These are phyloP conservation scores for Auricularia heimuer DNA, from an alignment of 768 basidiomycete genomes.

Conservation along the genomic window DNA sequence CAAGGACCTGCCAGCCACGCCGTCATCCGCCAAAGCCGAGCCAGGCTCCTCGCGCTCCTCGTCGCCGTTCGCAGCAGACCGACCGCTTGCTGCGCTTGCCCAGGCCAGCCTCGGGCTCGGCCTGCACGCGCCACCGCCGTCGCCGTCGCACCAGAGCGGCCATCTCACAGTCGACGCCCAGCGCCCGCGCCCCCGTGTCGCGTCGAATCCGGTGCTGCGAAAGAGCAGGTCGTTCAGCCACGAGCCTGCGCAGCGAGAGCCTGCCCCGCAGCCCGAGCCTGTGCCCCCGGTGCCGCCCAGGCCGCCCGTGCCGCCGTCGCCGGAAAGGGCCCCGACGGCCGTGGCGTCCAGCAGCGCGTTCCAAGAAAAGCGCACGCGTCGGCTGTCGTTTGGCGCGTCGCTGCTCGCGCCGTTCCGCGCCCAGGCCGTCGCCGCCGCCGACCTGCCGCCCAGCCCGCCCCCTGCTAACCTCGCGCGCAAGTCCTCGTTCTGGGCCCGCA, in stretches of 20 bases:
- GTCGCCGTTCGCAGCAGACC: not conserved
- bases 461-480: not conserved
- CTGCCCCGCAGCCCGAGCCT: not conserved
- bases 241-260: not conserved
- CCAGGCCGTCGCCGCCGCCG: not conserved
- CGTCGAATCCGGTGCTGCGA: not conserved
- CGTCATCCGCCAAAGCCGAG: constrained; percentile 19
- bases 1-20: constrained; percentile 46
- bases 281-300: no score
- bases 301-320: not conserved
- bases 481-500: not conserved
- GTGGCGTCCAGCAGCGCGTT: not conserved
- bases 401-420: not conserved
- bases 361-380: not conserved
- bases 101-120: constrained; percentile 52
- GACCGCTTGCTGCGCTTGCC: constrained; percentile 33
- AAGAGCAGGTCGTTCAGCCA: not conserved
- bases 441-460: not conserved
- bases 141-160: not conserved
- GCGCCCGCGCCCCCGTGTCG: not conserved
- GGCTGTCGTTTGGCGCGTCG: constrained; percentile 1
- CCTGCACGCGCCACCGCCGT: constrained; percentile 23
- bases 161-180: not conserved
- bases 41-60: constrained; percentile 3
- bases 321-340: not conserved